Conservation (phyloP, 1,139 yeast genomes). For the Pichia sp. region DNA sequence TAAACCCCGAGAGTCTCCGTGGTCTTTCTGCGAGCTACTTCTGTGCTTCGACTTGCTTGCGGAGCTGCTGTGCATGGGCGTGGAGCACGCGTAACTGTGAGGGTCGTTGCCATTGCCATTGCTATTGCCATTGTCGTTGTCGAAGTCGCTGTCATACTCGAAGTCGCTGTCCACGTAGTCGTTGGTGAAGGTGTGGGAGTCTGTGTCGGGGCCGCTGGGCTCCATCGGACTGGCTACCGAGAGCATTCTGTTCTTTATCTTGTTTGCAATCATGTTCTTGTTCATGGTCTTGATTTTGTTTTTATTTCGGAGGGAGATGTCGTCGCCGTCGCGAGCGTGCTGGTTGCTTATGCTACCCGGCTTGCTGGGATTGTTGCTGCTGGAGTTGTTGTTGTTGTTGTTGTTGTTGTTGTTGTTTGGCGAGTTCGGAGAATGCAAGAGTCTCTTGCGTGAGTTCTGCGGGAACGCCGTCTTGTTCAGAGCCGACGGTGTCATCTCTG, state of each 20-base stretch:
- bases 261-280: neutral
- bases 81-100: neutral
- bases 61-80: neutral
- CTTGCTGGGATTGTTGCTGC: neutral
- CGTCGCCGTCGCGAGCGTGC: neutral
- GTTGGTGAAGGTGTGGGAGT: neutral
- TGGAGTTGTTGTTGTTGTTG: slow-evolving; percentile 2
- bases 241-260: neutral
- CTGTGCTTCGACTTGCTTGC: neutral
- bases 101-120: neutral
- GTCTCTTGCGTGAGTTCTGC: slow-evolving; percentile 26
- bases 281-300: neutral
- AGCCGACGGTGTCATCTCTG: slow-evolving; percentile 21
- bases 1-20: too few species aligned
- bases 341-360: neutral
- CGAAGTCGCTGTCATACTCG: neutral
- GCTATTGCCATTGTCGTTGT: neutral
- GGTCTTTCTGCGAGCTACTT: neutral
- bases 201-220: neutral
- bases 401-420: slow-evolving; percentile 13
- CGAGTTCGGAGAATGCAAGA: slow-evolving; percentile 28
- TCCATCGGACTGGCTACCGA: neutral
- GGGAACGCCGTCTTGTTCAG: slow-evolving; percentile 28
- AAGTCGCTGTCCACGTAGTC: neutral
- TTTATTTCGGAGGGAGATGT: slow-evolving; percentile 5